Percentiles rank a stretch among this genome's conserved stretches.
These are phyloP conservation scores for Fusarium clavum DNA, from an alignment of 2,329 filamentous ascomycete species.

Conservation along the genomic window DNA sequence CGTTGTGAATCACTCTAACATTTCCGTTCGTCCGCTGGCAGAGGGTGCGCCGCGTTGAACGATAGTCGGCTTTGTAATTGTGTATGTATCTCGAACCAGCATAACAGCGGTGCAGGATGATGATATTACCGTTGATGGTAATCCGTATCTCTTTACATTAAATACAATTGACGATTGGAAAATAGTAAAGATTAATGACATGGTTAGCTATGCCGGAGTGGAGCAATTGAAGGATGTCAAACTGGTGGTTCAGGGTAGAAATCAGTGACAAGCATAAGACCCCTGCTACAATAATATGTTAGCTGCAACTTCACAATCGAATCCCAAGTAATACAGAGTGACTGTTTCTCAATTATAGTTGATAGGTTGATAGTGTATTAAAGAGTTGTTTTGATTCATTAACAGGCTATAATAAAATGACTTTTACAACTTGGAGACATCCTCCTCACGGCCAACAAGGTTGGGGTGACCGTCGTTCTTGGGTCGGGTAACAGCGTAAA, in stretches of 20 bases:
- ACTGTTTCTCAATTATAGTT: neutral
- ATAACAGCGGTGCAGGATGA: neutral
- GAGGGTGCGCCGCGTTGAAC: neutral
- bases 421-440: slow-evolving; percentile 22
- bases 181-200: accelerated
- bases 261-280: neutral
- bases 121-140: accelerated
- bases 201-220: neutral
- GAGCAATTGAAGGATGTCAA: neutral
- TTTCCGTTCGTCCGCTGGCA: neutral
- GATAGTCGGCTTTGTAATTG: accelerated
- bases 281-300: neutral
- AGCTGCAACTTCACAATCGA: neutral
- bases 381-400: neutral
- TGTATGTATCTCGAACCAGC: accelerated
- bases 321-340: accelerated
- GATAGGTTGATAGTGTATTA: neutral
- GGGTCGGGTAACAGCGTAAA: slow-evolving; percentile 33
- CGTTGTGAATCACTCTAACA: neutral
- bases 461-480: slow-evolving; percentile 8
- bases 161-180: neutral
- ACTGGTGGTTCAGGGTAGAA: neutral
- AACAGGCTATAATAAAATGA: neutral
- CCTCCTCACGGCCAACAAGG: slow-evolving; percentile 14
- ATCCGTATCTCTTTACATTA: accelerated